phyloP scores from a whole-genome alignment of 805 yeast genomes.

The Cyberlindnera mississippiensis region DNA sequence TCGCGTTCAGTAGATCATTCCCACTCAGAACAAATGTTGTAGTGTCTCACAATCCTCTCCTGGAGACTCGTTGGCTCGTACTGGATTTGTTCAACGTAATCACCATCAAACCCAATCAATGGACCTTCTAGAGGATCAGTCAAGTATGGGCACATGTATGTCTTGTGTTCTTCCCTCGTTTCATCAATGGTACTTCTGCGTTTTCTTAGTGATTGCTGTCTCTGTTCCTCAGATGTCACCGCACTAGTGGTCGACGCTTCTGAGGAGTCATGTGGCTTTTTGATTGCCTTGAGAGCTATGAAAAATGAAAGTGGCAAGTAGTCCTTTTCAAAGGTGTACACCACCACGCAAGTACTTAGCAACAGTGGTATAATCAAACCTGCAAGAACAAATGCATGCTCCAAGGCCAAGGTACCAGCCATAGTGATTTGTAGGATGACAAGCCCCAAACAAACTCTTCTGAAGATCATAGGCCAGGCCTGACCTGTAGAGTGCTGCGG shows the following conservation, averaged over 20 bases:
- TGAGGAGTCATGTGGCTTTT: slow-evolving; percentile 1
- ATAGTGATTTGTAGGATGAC: slow-evolving; percentile 84
- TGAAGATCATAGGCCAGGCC: slow-evolving; percentile 88
- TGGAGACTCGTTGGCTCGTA: slow-evolving; percentile 20
- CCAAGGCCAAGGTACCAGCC: slow-evolving; percentile 86
- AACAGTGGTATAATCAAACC: slow-evolving; percentile 75
- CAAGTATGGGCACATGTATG: slow-evolving; percentile 75
- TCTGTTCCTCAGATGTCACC: not conserved
- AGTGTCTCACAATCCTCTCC: slow-evolving; percentile 22
- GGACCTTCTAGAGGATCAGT: slow-evolving; percentile 79
- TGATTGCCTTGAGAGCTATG: slow-evolving; percentile 81
- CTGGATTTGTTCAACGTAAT: slow-evolving; percentile 24
- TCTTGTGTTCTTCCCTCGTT: slow-evolving; percentile 34
- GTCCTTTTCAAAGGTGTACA: slow-evolving; percentile 79
- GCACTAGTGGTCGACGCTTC: not conserved
- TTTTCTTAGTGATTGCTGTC: slow-evolving; percentile 13
- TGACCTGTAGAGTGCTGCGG: slow-evolving; percentile 96
- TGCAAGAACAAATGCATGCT: slow-evolving; percentile 74
- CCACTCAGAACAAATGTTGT: slow-evolving; percentile 25
- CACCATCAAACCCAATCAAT: slow-evolving; percentile 47
- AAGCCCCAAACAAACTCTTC: slow-evolving; percentile 79
- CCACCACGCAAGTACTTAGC: slow-evolving; percentile 54
- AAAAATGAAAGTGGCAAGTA: slow-evolving; percentile 79
- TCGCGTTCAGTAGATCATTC: slow-evolving; percentile 17
- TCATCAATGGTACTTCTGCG: slow-evolving; percentile 28